Evolutionary conservation across 192 early-diverging fungal species (phyloP), one percentile per base, ranked within the genome.

Genomic region (Kickxella alabastrina): DNA sequence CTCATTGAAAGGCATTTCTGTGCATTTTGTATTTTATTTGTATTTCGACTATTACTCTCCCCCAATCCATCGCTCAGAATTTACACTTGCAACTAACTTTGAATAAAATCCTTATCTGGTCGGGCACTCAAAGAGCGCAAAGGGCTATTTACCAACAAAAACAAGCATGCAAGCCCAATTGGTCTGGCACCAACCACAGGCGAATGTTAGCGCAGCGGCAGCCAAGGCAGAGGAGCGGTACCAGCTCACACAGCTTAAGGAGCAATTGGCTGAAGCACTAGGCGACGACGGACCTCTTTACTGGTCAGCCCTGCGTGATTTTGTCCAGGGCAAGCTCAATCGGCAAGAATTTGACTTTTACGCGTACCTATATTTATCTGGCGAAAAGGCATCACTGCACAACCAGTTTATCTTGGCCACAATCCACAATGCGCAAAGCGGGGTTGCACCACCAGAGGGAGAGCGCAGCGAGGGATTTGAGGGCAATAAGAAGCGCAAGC

Each of bases 271-370:
- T 13, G 86, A 88, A 40, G 83, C 83, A 12, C 73, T 88, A 2
- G 85, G 86, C 42, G 86, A 88, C 46, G 83, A 86, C 48, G 86
- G 86, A 15, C 86, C 84, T 1, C 69, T 79, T 6, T 88, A 88
- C 55, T 88, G 87, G 87, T 65, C 84, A 27, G 83, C 85, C 3
- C 65, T 88, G 43, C 77, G 82, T 19, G 83, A 88, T 32, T 88
- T 88, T 68, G 82, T 88, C 24, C 82, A 80, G 32, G 87, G 87
- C 66, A 85, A 81, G 53, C 75, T 88, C 24, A 85, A 86, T 51
- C 81, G 85, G 10, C 85, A 85, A 49, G 87, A 88, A 57, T 88
- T 88, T 34, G 87, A 88, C 68, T 86, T 85, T 70, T 88, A 85
- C 55, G 87, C 85, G 29, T 83, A 85, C 64, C 60, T 85, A 23